A percentile compares a stretch with the other conserved stretches of the same genome.
Conservation (phyloP, 768 basidiomycete species). For the Chiua virens region DNA sequence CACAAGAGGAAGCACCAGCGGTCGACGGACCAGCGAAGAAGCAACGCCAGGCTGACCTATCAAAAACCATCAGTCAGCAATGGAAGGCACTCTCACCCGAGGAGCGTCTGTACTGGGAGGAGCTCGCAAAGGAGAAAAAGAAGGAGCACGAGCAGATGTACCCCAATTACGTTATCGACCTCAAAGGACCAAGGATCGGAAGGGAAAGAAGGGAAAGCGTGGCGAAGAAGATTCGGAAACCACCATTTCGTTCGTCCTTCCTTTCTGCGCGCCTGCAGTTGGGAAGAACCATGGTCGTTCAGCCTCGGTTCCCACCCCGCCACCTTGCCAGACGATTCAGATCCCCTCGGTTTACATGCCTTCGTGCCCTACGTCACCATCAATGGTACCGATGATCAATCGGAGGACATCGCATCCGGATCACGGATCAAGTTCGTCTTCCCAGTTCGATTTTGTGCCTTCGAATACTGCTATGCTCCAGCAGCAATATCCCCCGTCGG, state of each 20-base stretch:
- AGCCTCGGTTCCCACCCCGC: constrained; percentile 62
- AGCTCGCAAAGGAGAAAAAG: constrained; percentile 75
- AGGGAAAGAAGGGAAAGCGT: constrained; percentile 44
- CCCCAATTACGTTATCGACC: constrained; percentile 81
- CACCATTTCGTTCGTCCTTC: constrained; percentile 49
- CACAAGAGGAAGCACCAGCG: constrained; percentile 45
- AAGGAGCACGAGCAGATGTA: constrained; percentile 74
- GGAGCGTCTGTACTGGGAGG: constrained; percentile 74
- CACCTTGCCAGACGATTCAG: constrained; percentile 66
- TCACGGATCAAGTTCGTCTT: constrained; percentile 41
- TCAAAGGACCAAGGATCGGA: constrained; percentile 51
- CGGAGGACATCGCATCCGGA: constrained; percentile 56
- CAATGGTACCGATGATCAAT: constrained; percentile 54
- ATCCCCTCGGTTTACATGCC: constrained; percentile 65
- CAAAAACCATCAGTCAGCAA: constrained; percentile 79
- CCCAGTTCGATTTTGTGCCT: constrained; percentile 58
- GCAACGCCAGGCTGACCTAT: constrained; percentile 75
- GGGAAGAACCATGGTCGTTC: constrained; percentile 47
- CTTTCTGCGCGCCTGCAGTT: constrained; percentile 38
- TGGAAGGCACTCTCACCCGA: constrained; percentile 69
- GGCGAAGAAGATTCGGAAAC: constrained; percentile 49
- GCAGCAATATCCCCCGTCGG: constrained; percentile 35
- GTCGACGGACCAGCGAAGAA: constrained; percentile 55
- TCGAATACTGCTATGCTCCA: constrained; percentile 42
- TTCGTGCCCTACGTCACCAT: constrained; percentile 65